Evolutionary conservation across 2,329 filamentous ascomycete species (phyloP), one percentile per base, ranked within the genome.

Genomic region (Fusarium caatingaense): DNA sequence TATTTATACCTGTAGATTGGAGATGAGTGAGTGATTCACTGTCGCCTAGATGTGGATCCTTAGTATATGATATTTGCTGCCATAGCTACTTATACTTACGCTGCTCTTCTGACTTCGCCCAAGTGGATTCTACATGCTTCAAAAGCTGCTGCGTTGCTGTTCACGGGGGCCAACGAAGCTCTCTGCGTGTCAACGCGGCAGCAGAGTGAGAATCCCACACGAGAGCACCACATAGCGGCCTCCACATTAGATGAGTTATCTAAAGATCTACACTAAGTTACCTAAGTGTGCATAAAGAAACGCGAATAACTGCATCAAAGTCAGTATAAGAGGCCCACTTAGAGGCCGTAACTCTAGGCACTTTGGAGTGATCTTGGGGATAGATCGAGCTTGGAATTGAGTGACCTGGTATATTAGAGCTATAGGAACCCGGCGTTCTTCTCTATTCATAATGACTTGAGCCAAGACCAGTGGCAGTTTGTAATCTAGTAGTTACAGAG

Each of bases 331-430:
- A 18, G 48, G 48, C 49, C 47, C 48, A 34, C 27, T 32, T 6
- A 15, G 30, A 40, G 42, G 27, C 30, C 34, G 45, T 56, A 32
- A 15, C 8, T 25, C 21, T 27, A 23, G n/a, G 62, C 56, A 49
- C 34, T 41, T 44, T 69, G 25, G 46, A 21, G 51, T 53, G 18
- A 13, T 40, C 37, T 54, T 46, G 41, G 28, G 58, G 30, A 63
- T 58, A 61, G 48, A 71, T 63, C 53, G 49, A 54, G 69, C 66
- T 64, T 70, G 66, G 66, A 61, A 56, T 60, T 37, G 42, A 23
- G 49, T 64, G 51, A 69, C 44, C 56, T 61, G 69, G 59, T 62
- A 46, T 47, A 59, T 56, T 30, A 68, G 49, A 64, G 68, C 70
- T 50, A 49, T 40, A 42, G 42, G 13, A 59, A 47, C 44, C 51